Evolutionary conservation across 2,329 filamentous ascomycete genomes (phyloP).

Genomic region (Talaromyces sp.): DNA sequence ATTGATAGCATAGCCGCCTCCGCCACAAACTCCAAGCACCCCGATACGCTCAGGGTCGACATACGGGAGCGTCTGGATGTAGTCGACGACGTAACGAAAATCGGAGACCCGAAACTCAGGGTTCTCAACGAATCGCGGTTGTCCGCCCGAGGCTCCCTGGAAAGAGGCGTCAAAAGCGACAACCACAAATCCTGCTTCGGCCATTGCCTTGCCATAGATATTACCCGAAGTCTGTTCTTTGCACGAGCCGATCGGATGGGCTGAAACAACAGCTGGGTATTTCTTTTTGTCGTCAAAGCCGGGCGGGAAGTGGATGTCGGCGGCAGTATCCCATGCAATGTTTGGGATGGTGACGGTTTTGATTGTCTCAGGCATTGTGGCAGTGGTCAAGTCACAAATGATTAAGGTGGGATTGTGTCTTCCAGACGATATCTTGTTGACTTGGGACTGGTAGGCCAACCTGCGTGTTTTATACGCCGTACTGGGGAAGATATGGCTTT

Average conservation of each 20-base stretch:
- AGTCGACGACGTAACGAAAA: conserved; percentile 18
- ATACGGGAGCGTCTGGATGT: conserved; percentile 16
- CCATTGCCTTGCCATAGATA: conserved; percentile 16
- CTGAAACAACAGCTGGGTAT: conserved; percentile 15
- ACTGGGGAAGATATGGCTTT: too few species aligned
- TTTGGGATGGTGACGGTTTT: conserved; percentile 14
- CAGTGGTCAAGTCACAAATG: too few species aligned
- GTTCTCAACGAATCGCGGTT: conserved; percentile 18
- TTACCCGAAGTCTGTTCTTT: conserved; percentile 20
- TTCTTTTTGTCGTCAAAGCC: conserved; percentile 14
- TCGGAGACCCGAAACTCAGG: conserved; percentile 20
- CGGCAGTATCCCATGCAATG: conserved; percentile 13
- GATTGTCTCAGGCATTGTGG: background rate
- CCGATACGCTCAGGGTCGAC: conserved; percentile 18
- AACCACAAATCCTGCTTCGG: background rate
- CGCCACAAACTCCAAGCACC: conserved; percentile 14
- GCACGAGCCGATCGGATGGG: conserved; percentile 18
- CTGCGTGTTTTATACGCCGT: too few species aligned
- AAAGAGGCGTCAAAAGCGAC: conserved; percentile 19
- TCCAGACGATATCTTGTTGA: too few species aligned
- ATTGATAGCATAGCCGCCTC: conserved; percentile 17
- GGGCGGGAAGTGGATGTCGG: conserved; percentile 14
- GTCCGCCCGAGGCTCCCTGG: conserved; percentile 18
- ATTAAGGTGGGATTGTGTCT: too few species aligned
- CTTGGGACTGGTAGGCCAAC: too few species aligned